Conservation (phyloP, 2,329 filamentous ascomycete genomes). For the Penicillium sp. region DNA sequence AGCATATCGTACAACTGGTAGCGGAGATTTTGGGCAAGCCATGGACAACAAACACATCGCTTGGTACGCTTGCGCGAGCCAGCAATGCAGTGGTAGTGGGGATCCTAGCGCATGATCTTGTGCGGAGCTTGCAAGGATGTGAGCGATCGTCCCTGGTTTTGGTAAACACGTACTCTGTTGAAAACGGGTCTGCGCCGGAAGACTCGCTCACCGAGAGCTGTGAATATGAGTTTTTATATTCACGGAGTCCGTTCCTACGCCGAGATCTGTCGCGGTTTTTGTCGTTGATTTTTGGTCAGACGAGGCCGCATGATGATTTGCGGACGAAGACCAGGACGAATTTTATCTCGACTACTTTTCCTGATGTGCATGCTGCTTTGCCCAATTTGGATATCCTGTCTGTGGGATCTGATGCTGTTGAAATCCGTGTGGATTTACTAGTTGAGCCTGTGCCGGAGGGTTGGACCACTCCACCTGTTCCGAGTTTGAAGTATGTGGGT, state of each 20-base stretch:
- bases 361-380: constrained; percentile 77
- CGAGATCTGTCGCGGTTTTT: constrained; percentile 76
- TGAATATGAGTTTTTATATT: constrained; percentile 87
- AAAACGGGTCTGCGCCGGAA: constrained; percentile 68
- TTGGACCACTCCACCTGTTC: constrained; percentile 58
- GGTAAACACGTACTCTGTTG: constrained; percentile 76
- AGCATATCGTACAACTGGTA: constrained; percentile 71
- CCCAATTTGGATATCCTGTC: constrained; percentile 85
- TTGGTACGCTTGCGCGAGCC: constrained; percentile 53
- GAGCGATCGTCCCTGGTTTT: constrained; percentile 61
- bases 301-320: constrained; percentile 73
- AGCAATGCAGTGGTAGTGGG: constrained; percentile 68
- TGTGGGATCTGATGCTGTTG: constrained; percentile 81
- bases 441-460: constrained; percentile 65
- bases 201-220: constrained; percentile 64
- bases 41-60: constrained; percentile 61
- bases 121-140: constrained; percentile 58
- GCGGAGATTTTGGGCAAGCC: constrained; percentile 78
- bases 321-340: constrained; percentile 71
- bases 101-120: constrained; percentile 58
- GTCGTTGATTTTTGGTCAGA: constrained; percentile 76
- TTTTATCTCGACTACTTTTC: constrained; percentile 85
- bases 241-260: constrained; percentile 67
- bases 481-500: constrained; percentile 79
- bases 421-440: constrained; percentile 79